Evolutionary conservation across 257 asterid genomes (phyloP), one percentile per base, ranked within the genome.

Genomic region (Leonotis leonurus): DNA sequence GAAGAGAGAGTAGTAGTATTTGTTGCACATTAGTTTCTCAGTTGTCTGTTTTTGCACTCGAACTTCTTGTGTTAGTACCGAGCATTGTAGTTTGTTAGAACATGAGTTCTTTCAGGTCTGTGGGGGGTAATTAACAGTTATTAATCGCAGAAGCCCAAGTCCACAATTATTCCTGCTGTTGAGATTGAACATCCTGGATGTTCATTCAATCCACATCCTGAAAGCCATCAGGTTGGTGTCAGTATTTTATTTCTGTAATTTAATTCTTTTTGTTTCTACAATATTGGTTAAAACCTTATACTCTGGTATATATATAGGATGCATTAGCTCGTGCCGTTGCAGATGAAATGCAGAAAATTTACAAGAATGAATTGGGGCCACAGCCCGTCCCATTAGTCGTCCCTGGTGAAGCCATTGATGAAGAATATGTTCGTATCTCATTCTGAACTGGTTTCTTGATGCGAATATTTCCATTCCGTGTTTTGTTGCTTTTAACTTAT

Each of bases 271-370:
- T 36, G 12, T 29, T 43, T 25, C 40, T 62, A 18, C 24, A 26
- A 40, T 24, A 64, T 49, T 37, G 17, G 66, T 48, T 58, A 8
- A 36, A 45, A 53, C 32, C 64, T 70, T 60, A 64, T 49, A 35
- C 50, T 14, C 41, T 75, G 67, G 50, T 70, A 10, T 64, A 25
- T n/a, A n/a, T 64, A 43, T 74, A 92, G 99, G 96, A 89, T 71
- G 95, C 99, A 41, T 78, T 89, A 73, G 97, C 99, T 68, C 57
- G 70, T 68, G 99, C 97, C 41, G 97, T 92, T 70, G 99, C 96
- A 35, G 96, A 92, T 74, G 97, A 92, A 78, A 89, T 92, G 99
- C 91, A 85, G 78, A 87, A 92, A 72, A 65, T 89, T 53, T 89
- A 89, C 73, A 74, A 64, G 67, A 62, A 77, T 43, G 97, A 87